Base-by-base conservation (phyloP, 257 asterid genomes). In the Misopates orontium region DNA sequence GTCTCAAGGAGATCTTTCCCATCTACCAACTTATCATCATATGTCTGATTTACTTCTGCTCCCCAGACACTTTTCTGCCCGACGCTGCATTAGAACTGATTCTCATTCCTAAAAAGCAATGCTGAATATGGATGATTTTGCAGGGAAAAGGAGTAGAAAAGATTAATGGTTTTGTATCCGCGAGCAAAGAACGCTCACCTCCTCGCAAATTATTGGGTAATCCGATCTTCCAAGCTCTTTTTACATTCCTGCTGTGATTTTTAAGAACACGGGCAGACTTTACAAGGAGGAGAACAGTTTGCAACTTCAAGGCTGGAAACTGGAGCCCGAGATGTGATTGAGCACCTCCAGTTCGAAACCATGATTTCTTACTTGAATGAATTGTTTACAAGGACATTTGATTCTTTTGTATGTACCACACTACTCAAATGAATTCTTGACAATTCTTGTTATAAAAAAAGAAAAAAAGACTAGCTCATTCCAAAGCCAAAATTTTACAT, bases 161-260 rank as follows among this genome's bases (percentile, higher is more conserved):
- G 56, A 71, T 77, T 18, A 78, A 83, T 56, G 83, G 78, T 60
- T 70, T 82, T 55, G 62, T 66, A 20, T 78, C 79, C 12, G 83
- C 83, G 66, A 76, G 83, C 63, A 82, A 69, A 74, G 83, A 70
- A 62, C 78, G 62, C 23, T 72, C 83, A 12, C 60, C 19, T 1
- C 31, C 68, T 48, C 72, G 45, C 1, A 82, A 79, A 20, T 64
- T 75, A 63, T 87, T 85, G 87, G 86, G 68, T 20, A 73, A 69
- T 73, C 86, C 86, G 9, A 71, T 93, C 57, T 81, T 90, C 75
- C 96, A 85, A 76, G 98, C 98, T 69, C 81, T 93, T 32, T 73
- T 75, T 65, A 81, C 97, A 49, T 79, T 89, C 69, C 87, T 87
- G 62, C 83, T 89, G 36, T 87, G 72, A 70, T 54, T 58, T n/a